Evolutionary conservation across 2,329 filamentous ascomycete genomes (phyloP), one percentile per base, ranked within the genome.

Genomic region (Colletotrichum lentis): DNA sequence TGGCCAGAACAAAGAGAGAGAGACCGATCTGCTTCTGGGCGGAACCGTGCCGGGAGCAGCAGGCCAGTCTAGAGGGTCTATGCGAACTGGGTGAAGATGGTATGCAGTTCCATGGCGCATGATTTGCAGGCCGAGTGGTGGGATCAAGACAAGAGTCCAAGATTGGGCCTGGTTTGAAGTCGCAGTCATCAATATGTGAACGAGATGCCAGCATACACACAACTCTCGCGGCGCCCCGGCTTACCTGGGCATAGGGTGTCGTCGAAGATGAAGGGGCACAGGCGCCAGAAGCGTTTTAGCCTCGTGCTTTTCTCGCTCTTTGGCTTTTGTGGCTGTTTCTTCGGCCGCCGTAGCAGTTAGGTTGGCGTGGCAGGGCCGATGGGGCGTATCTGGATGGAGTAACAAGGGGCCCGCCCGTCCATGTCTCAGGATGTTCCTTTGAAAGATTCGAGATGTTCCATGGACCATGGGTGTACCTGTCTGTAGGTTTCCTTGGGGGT

Each of bases 351-450:
- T 35, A 35, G 2, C 24, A 3, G 4, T 22, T 41, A 65, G 62
- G 41, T 27, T 54, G 52, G 43, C 65, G 56, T 66, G 66, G 62
- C 43, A 68, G 54, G 31, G 57, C 31, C 49, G 57, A 61, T 37
- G 35, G 22, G 64, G 64, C 50, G 52, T 24, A 57, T 57, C 44
- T 57, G 44, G 49, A 50, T 50, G 52, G 55, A 20, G 35, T 52
- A 58, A 37, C 20, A 52, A 65, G 31, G 39, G 31, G n/a, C n/a
- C n/a, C n/a, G 44, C 24, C 31, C 62, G 49, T 52, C 62, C 41
- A 50, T 60, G 62, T 61, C 49, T 65, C 65, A 64, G 43, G 20
- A 43, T 44, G 35, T 60, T 66, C 50, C 55, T 55, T 68, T 61
- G 62, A 56, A 24, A 44, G 55, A 56, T 60, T 65, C 56, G 37